Evolutionary conservation across 108 stramenopile species (phyloP), one percentile per base, ranked within the genome.

Genomic region (Nitzschia sp.): DNA sequence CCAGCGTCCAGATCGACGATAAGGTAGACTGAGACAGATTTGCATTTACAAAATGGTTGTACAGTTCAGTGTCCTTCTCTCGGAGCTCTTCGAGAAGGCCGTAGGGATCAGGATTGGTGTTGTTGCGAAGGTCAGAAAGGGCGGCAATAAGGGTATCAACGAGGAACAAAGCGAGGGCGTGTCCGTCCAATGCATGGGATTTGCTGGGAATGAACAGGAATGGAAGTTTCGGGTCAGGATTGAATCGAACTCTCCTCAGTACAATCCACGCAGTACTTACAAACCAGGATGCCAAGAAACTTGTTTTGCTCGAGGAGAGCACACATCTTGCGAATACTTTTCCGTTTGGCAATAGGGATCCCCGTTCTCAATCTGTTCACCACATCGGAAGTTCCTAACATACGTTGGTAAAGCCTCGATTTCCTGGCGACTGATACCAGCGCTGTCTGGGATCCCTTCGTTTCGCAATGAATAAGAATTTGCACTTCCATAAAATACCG

Each of bases 251-350:
- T 9, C 13, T 13, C 38, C 38, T 6, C 38, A 13, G 38, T 42
- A 13, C 38, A 42, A 13, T 42, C 38, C 38, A 42, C 6, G 13
- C 13, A 9, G 13, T 42, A 71, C 76, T 70, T 59, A 79, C 83
- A 71, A 79, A 57, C 84, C 84, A n/a, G 80, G 84, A 62, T 85
- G 84, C 84, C 84, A 85, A 47, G 69, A 59, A 15, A 71, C 59
- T 32, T 61, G 62, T 8, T 36, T 54, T 26, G 36, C 32, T 15
- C 80, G 70, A 13, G 65, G 19, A 1, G 38, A 15, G 38, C 80
- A 81, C 0, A 46, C 19, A n/a, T 31, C 51, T 30, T 68, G 55
- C 0, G 73, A 51, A 31, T 63, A 85, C 60, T 85, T 85, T n/a
- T 76, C 60, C 2, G 53, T 26, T 15, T 26, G 28, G 67, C 84